Evolutionary conservation across 495 filamentous ascomycete genomes (phyloP).

Genomic region (Physcia stellaris): DNA sequence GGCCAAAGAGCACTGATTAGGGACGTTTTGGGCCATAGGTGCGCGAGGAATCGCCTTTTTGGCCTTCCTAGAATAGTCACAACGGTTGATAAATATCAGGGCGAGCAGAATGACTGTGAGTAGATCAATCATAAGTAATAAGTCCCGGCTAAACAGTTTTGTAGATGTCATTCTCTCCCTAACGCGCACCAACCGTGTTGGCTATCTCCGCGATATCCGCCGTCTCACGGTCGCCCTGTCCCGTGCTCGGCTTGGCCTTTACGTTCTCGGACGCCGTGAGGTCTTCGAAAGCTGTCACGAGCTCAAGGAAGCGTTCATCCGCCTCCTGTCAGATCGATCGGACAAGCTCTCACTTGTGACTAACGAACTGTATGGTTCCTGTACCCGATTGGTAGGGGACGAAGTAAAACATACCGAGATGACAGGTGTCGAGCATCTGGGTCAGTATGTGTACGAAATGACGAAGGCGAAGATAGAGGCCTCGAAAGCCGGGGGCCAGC

Average conservation of each 20-base stretch:
- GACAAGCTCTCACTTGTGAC: constrained; percentile 69
- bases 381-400: constrained; percentile 38
- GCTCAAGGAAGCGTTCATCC: constrained; percentile 69
- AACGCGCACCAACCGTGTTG: constrained; percentile 75
- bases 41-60: constrained; percentile 70
- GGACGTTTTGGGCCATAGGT: constrained; percentile 80
- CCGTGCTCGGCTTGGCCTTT: constrained; percentile 79
- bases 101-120: constrained; percentile 98
- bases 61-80: constrained; percentile 81
- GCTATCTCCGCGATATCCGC: constrained; percentile 86
- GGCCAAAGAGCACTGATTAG: constrained; percentile 85
- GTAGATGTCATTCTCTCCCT: constrained; percentile 86
- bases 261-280: constrained; percentile 79
- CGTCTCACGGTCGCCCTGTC: constrained; percentile 95
- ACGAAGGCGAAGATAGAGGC: constrained; percentile 67
- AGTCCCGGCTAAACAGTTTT: background rate
- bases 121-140: constrained; percentile 10
- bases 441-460: constrained; percentile 97
- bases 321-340: constrained; percentile 50
- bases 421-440: constrained; percentile 86
- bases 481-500: constrained; percentile 32
- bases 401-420: constrained; percentile 52
- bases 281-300: constrained; percentile 86
- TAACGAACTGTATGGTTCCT: constrained; percentile 72
- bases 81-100: constrained; percentile 97